Evolutionary conservation across 371 early-diverging fungal species (phyloP).

Genomic region (Choanephora cucurbitarum): DNA sequence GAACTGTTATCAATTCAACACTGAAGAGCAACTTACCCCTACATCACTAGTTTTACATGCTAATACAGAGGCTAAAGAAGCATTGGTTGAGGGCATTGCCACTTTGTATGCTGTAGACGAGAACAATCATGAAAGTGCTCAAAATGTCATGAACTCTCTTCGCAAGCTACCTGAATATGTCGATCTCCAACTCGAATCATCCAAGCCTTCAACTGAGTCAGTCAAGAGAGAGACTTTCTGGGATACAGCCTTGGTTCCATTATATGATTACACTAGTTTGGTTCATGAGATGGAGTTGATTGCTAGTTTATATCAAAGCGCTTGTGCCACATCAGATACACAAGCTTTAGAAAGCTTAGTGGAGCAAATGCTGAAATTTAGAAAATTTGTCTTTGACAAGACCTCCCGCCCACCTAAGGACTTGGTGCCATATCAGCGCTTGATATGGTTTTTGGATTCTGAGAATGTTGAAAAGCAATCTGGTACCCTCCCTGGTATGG

Average conservation of each 20-base stretch:
- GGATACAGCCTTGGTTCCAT: slow-evolving; percentile 50
- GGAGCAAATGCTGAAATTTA: slow-evolving; percentile 26
- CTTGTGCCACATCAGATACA: slow-evolving; percentile 8
- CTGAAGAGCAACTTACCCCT: slow-evolving; percentile 28
- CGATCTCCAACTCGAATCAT: slow-evolving; percentile 25
- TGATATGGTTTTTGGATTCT: slow-evolving; percentile 65
- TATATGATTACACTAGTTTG: slow-evolving; percentile 58
- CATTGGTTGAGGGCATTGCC: slow-evolving; percentile 72
- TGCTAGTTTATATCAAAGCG: slow-evolving; percentile 37
- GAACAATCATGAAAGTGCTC: slow-evolving; percentile 48
- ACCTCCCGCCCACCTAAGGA: slow-evolving; percentile 67
- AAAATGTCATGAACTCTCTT: slow-evolving; percentile 54
- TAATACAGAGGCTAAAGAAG: slow-evolving; percentile 56
- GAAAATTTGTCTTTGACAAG: slow-evolving; percentile 49
- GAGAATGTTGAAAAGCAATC: slow-evolving; percentile 25
- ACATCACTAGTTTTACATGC: slow-evolving; percentile 34
- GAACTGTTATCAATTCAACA: slow-evolving; percentile 28
- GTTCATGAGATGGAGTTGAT: slow-evolving; percentile 58
- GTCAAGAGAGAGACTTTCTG: slow-evolving; percentile 26
- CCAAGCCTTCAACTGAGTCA: slow-evolving; percentile 1
- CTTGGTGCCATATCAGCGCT: slow-evolving; percentile 67
- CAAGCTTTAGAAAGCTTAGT: slow-evolving; percentile 14
- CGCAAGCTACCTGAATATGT: slow-evolving; percentile 54
- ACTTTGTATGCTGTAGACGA: slow-evolving; percentile 76
- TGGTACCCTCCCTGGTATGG: slow-evolving; percentile 35